Percentiles rank a stretch among this genome's conserved stretches.
Evolutionary conservation across 2,329 filamentous ascomycete species (phyloP).

Genomic region (Harringtonia aguacate): DNA sequence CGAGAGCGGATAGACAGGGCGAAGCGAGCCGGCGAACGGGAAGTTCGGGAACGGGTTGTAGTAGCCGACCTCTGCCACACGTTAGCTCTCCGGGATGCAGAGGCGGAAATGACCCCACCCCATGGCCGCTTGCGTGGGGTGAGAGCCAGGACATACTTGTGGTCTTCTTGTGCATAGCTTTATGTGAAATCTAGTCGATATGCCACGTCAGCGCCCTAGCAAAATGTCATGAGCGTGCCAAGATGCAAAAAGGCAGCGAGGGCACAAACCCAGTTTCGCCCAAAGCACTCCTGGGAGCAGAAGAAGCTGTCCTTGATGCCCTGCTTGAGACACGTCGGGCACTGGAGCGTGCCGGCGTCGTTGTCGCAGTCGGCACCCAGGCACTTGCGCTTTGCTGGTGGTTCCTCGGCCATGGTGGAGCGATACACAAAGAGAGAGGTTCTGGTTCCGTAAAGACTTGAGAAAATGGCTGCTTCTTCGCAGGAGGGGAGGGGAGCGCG

Average conservation of each 20-base stretch:
- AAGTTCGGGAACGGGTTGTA: constrained; percentile 92
- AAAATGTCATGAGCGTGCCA: background rate
- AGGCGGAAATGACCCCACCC: background rate
- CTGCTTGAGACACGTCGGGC: constrained; percentile 87
- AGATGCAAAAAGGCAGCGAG: constrained; percentile 4
- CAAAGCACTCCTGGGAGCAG: constrained; percentile 98
- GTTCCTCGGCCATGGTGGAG: constrained; percentile 35
- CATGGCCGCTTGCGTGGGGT: background rate
- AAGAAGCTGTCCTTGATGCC: constrained; percentile 86
- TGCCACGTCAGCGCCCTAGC: background rate
- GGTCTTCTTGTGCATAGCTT: constrained; percentile 72
- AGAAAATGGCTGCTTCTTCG: too few relatives aligned
- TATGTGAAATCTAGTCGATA: constrained; percentile 60
- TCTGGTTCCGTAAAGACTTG: too few relatives aligned
- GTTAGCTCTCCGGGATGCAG: constrained; percentile 35
- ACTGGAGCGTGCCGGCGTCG: constrained; percentile 76
- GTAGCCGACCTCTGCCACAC: constrained; percentile 77
- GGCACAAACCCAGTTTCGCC: constrained; percentile 83
- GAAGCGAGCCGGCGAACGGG: constrained; percentile 66
- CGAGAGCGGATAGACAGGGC: constrained; percentile 82
- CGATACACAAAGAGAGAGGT: background rate
- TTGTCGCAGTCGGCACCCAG: constrained; percentile 76
- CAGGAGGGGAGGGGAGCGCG: too few relatives aligned
- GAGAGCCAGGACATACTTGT: constrained; percentile 55
- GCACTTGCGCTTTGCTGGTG: constrained; percentile 57